Conservation (phyloP, 1,139 yeast species). For the Tardiomyces blankii region DNA sequence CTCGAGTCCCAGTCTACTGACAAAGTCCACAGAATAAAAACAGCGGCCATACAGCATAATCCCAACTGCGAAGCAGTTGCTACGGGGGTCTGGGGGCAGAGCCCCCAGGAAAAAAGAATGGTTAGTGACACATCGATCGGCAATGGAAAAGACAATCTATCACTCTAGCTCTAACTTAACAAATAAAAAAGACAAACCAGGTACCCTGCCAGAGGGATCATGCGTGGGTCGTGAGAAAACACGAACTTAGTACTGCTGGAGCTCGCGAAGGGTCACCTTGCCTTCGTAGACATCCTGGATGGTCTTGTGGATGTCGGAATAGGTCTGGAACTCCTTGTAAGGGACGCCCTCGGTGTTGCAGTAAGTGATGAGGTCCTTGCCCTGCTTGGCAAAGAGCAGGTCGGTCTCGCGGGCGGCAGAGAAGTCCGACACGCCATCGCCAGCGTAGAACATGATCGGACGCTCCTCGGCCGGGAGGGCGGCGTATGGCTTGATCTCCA, state of each 20-base stretch:
- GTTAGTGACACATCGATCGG: no score
- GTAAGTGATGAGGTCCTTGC: slow-evolving; percentile 77
- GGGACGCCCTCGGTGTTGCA: slow-evolving; percentile 76
- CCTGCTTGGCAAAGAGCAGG: slow-evolving; percentile 83
- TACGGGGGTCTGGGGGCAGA: no score
- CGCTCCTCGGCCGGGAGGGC: slow-evolving; percentile 27
- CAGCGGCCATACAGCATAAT: no score
- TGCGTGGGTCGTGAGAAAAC: not conserved
- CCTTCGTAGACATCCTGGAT: slow-evolving; percentile 38
- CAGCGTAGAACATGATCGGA: slow-evolving; percentile 77
- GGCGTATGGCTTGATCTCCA: slow-evolving; percentile 59
- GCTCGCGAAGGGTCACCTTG: slow-evolving; percentile 27
- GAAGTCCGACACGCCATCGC: slow-evolving; percentile 94
- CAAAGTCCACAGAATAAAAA: no score
- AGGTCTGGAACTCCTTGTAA: slow-evolving; percentile 69
- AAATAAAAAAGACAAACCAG: no score
- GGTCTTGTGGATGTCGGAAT: slow-evolving; percentile 55
- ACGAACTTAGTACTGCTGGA: slow-evolving; percentile 6
- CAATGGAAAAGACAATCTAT: no score
- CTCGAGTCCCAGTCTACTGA: no score
- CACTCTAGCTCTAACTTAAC: no score
- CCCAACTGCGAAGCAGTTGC: no score
- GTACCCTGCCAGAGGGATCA: no score
- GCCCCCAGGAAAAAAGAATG: no score
- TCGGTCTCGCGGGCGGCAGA: slow-evolving; percentile 95